phyloP scores from a whole-genome alignment of 495 filamentous ascomycete genomes.

The Neurospora discreta region DNA sequence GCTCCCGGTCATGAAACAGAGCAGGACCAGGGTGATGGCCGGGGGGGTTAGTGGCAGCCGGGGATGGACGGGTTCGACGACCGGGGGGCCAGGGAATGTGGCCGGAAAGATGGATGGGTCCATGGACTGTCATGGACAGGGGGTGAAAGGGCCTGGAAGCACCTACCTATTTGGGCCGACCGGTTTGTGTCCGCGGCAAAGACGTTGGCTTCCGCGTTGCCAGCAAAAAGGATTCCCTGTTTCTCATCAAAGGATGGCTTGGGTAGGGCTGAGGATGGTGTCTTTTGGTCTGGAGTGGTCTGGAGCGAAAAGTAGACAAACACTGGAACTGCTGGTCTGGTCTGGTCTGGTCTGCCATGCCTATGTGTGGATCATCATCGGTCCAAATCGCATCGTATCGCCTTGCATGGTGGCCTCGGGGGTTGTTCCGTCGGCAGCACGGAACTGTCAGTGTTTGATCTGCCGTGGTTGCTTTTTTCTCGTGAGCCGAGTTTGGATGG shows the following conservation, averaged over 20 bases:
- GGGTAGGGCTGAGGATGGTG: background rate
- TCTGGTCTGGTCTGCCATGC: too few relatives aligned
- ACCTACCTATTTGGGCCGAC: background rate
- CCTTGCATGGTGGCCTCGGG: background rate
- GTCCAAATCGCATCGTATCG: background rate
- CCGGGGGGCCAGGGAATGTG: too few relatives aligned
- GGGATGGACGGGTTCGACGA: background rate
- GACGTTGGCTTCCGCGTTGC: background rate
- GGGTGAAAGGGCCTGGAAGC: background rate
- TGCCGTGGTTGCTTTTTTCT: background rate
- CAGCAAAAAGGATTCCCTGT: background rate
- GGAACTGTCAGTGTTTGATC: background rate
- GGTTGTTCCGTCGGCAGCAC: background rate
- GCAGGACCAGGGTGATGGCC: background rate
- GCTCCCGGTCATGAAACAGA: background rate
- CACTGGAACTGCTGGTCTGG: too few relatives aligned
- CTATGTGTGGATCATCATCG: too few relatives aligned
- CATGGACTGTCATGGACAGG: background rate
- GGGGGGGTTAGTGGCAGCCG: background rate
- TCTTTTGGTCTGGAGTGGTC: background rate
- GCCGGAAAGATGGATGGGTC: too few relatives aligned
- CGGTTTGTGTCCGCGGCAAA: background rate
- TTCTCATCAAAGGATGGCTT: background rate
- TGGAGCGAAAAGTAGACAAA: too few relatives aligned
- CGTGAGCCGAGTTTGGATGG: background rate